Base-by-base conservation (phyloP, 805 yeast genomes). In the Metschnikowia chrysomelidarum region DNA sequence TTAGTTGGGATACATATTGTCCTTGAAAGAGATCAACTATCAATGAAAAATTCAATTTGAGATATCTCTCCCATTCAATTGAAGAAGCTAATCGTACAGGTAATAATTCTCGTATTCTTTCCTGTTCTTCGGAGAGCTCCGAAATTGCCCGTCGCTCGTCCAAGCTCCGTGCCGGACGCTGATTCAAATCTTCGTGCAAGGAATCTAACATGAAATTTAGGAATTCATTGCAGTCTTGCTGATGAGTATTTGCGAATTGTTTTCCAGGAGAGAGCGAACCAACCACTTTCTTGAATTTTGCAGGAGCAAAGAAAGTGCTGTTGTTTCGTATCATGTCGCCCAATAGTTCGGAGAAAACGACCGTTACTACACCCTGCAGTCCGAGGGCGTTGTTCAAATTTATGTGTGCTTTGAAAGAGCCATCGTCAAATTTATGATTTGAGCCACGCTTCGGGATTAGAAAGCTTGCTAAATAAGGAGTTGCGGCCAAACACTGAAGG, bases 31-130 rank as follows among this genome's bases (percentile, higher is more conserved):
- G 72, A 47, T 85, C 89, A 2, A 85, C 93, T 16, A 89, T 73
- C 1, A 81, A 71, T 24, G 96, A 87, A 45, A 82, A 80, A 54
- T 89, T 87, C 14, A 85, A 73, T 39, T 78, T 80, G 36, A 87
- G 63, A 54, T 87, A 87, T 38, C 94, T 66, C 51, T 86, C 95
- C 98, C 98, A 89, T 55, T 89, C 96, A 32, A 87, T 76, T 0
- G 93, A 76, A 0, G 95, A 80, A 0, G 95, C 96, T 17, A 84
- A 67, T 38, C 96, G 69, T 2, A 87, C 70, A 0, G 94, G 83
- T 51, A 87, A 59, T 18, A 60, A 60, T 53, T 89, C 98, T 27
- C 96, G 67, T 11, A 71, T 62, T 23, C 67, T 66, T 53, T 88
- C 96, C 43, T 88, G 93, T 34, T 75, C 80, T 0, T 62, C 62